Evolutionary conservation across 2,329 filamentous ascomycete genomes (phyloP).

Genomic region (Aspergillus versicolor): DNA sequence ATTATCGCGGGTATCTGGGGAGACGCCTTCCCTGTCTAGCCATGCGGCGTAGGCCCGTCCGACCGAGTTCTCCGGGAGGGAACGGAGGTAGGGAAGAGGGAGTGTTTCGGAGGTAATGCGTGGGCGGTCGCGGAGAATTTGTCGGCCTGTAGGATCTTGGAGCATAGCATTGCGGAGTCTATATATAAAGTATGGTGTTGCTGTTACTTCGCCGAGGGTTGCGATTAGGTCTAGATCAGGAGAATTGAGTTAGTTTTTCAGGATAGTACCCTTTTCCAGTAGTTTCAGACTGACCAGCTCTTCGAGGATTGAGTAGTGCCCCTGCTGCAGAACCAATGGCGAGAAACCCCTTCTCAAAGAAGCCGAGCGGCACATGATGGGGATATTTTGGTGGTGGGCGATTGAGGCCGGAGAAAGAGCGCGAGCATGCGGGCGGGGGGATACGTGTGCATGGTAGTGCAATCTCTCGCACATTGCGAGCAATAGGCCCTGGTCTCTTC

Average conservation of each 20-base stretch:
- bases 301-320: slow-evolving; percentile 70
- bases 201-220: slow-evolving; percentile 88
- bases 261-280: not conserved
- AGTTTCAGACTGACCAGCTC: slow-evolving; percentile 59
- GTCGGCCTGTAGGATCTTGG: slow-evolving; percentile 73
- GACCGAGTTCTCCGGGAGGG: slow-evolving; percentile 70
- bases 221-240: slow-evolving; percentile 76
- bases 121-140: slow-evolving; percentile 86
- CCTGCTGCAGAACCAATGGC: slow-evolving; percentile 61
- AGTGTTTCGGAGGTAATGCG: slow-evolving; percentile 76
- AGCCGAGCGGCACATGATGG: slow-evolving; percentile 85
- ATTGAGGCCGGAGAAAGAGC: slow-evolving; percentile 76
- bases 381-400: slow-evolving; percentile 85
- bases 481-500: slow-evolving; percentile 21
- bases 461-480: slow-evolving; percentile 15
- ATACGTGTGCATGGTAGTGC: slow-evolving; percentile 6
- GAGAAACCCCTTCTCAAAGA: slow-evolving; percentile 71
- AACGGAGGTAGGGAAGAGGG: slow-evolving; percentile 68
- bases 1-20: slow-evolving; percentile 77
- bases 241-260: not conserved
- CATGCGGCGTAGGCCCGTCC: slow-evolving; percentile 81
- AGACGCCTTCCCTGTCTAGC: slow-evolving; percentile 92
- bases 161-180: slow-evolving; percentile 93
- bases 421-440: slow-evolving; percentile 21
- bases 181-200: slow-evolving; percentile 91